Base-by-base conservation (phyloP, 495 filamentous ascomycete genomes). In the Talaromyces thailandensis region DNA sequence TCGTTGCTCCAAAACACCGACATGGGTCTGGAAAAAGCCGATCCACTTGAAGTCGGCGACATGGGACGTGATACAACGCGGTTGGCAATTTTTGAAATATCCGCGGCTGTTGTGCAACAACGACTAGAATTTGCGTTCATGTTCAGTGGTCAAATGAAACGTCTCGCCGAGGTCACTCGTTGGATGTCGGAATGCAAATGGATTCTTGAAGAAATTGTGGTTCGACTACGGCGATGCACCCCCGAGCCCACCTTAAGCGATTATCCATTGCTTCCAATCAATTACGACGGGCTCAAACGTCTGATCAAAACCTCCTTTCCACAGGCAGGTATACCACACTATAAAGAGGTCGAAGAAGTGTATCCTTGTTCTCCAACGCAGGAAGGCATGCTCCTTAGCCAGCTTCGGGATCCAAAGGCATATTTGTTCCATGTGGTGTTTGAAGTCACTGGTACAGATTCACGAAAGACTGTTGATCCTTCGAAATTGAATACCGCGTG, bases 291-390 rank as follows among this genome's bases (percentile, higher is more conserved):
- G 4, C 67, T 84, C 12, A 70, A 70, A 31, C 66, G 67, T 11
- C 64, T 77, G 28, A 60, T 72, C 25, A 70, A 71, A 21, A 72
- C 78, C 7, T 78, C 80, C 7, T 71, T 89, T 21, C 71, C 77
- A 6, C 71, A 75, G 25, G 73, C 83, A 6, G 76, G 78, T 12
- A 78, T 88, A 11, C 70, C 71, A 1, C 68, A 58, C 64, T 70
- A 74, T 61, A 68, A 68, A 24, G 69, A 79, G 0, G 73, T 85
- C 2, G 80, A 90, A 69, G 80, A 85, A 35, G 77, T 82, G 31
- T 88, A 88, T 57, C 86, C 86, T 2, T 85, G 81, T 59, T 86
- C 87, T 0, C 80, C 85, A 0, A 83, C 85, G 40, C 88, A 91
- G 64, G 81, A 88, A 63, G 86, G 82, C 51, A 81, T 90, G 4